Evolutionary conservation across 2,329 filamentous ascomycete genomes (phyloP).

Genomic region (Stachybotrys echinatus): DNA sequence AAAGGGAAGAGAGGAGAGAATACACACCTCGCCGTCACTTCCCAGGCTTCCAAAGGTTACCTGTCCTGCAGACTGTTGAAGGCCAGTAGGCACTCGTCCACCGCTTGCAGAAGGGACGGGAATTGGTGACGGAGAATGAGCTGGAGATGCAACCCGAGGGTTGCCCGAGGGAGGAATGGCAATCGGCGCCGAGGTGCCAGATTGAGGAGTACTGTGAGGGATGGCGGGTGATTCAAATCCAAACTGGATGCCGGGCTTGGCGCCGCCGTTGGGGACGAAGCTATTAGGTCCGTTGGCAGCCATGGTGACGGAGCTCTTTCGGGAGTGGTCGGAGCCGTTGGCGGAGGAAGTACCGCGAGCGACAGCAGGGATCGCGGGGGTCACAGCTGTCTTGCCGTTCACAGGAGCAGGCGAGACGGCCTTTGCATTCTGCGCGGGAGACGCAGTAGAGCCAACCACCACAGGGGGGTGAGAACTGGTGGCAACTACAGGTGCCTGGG

Average conservation of each 20-base stretch:
- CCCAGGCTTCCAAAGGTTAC: constrained; percentile 81
- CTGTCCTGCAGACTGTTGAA: constrained; percentile 61
- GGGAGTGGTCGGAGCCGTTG: constrained; percentile 75
- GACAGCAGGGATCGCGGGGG: constrained; percentile 63
- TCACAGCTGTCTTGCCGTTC: constrained; percentile 75
- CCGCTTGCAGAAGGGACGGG: constrained; percentile 80
- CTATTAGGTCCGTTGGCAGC: constrained; percentile 73
- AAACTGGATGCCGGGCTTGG: constrained; percentile 67
- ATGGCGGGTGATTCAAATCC: constrained; percentile 66
- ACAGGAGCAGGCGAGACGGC: constrained; percentile 68
- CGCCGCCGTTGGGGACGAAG: constrained; percentile 71
- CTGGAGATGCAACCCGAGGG: constrained; percentile 75
- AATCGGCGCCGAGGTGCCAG: constrained; percentile 49
- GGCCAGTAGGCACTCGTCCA: constrained; percentile 75
- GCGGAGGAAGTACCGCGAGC: constrained; percentile 56
- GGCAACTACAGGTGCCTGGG: constrained; percentile 55
- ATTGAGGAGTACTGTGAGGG: constrained; percentile 62
- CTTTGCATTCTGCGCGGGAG: constrained; percentile 52
- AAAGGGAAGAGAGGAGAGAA: constrained; percentile 4
- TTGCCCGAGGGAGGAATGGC: constrained; percentile 56
- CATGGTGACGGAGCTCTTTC: constrained; percentile 90
- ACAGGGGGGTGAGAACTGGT: constrained; percentile 49
- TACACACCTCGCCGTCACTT: constrained; percentile 70
- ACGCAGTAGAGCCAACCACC: constrained; percentile 49
- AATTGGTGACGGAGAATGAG: constrained; percentile 87